Evolutionary conservation across 1,284 basidiomycete species (phyloP).

Genomic region (Malassezia globosa): DNA sequence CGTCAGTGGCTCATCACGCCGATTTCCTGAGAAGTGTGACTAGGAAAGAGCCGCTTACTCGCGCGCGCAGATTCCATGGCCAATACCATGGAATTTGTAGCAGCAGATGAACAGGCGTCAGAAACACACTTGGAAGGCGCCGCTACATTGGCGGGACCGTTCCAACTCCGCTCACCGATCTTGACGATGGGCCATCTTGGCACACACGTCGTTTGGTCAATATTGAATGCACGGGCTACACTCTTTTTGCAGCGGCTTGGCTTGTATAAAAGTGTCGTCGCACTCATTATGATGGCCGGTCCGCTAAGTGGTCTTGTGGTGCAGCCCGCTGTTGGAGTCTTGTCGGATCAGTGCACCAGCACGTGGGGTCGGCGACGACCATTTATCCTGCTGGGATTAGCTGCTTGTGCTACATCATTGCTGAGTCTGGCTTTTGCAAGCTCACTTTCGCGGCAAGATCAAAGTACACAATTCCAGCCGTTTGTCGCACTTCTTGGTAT

Average conservation of each 20-base stretch:
- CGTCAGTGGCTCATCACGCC: too few species aligned
- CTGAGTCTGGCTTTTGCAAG: neutral
- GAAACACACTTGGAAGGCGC: slow-evolving; percentile 15
- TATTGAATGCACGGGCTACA: slow-evolving; percentile 41
- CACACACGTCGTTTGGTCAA: slow-evolving; percentile 40
- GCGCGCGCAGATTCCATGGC: too few species aligned
- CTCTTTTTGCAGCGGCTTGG: slow-evolving; percentile 39
- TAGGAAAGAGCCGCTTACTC: too few species aligned
- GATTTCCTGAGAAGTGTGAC: too few species aligned
- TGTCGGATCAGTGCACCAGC: slow-evolving; percentile 42
- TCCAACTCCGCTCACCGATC: slow-evolving; percentile 24
- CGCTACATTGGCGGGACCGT: slow-evolving; percentile 18
- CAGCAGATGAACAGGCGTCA: neutral
- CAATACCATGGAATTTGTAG: slow-evolving; percentile 5
- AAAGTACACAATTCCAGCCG: slow-evolving; percentile 2
- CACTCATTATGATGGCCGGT: slow-evolving; percentile 37
- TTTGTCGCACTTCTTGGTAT: slow-evolving; percentile 69
- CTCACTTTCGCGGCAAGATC: slow-evolving; percentile 51
- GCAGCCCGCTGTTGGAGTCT: slow-evolving; percentile 44
- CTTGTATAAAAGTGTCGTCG: slow-evolving; percentile 31
- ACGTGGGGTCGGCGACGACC: slow-evolving; percentile 46
- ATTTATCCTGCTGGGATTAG: slow-evolving; percentile 35
- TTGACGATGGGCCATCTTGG: slow-evolving; percentile 35
- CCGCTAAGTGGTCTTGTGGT: slow-evolving; percentile 43
- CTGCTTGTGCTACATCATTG: neutral